Conservation (phyloP, 441 rosid genomes). For the Euphorbia celastroides region DNA sequence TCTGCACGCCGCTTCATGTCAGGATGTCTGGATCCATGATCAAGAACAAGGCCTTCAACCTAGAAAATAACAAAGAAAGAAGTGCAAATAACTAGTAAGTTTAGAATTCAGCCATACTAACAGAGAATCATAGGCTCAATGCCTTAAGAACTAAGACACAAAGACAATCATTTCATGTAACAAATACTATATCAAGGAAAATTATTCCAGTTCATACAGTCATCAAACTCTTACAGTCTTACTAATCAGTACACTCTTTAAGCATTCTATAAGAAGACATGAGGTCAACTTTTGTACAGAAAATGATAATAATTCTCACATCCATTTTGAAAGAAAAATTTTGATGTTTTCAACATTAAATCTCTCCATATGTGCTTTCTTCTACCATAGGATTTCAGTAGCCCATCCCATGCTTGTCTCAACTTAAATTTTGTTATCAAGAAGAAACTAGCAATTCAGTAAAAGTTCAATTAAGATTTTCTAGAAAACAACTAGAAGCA, state of each 20-base stretch:
- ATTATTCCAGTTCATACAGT: neutral
- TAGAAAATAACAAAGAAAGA: constrained; percentile 18
- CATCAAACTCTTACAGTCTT: neutral
- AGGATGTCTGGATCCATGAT: constrained; percentile 98
- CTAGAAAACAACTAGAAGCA: neutral
- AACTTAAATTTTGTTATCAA: neutral
- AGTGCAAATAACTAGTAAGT: neutral
- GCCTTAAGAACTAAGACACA: neutral
- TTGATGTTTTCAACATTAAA: neutral
- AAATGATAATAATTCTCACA: neutral
- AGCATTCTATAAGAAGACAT: neutral
- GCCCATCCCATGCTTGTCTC: neutral
- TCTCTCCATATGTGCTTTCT: neutral
- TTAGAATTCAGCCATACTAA: too few species aligned
- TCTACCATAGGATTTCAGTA: neutral
- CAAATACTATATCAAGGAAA: neutral
- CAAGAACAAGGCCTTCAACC: constrained; percentile 98
- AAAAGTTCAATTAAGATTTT: neutral
- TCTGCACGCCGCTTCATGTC: constrained; percentile 98
- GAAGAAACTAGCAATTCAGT: neutral
- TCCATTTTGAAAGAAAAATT: neutral
- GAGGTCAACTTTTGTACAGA: neutral
- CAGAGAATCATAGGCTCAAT: neutral
- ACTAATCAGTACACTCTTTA: neutral
- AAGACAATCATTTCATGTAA: neutral